Evolutionary conservation across 148 eudicot genomes (phyloP), one percentile per base, ranked within the genome.

Genomic region (Chenopodium berlandieri): DNA sequence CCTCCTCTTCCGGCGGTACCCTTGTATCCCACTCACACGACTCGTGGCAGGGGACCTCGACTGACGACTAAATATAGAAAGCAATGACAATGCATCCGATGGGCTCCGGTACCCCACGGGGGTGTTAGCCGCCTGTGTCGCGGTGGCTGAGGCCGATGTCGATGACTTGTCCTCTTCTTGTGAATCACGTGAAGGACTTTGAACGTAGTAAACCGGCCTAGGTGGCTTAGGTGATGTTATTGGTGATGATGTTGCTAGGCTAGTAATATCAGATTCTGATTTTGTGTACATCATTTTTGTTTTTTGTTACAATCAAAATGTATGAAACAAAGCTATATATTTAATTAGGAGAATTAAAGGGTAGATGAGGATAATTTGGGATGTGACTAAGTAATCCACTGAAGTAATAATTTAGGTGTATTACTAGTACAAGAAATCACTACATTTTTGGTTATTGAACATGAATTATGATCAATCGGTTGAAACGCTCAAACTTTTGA

Each of bases 151-250:
- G 14, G 82, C 82, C 27, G 87, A 73, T 68, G 82, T 73, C 12
- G 87, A 75, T 0, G 90, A 86, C 78, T 89, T 89, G 68, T 86
- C 87, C 69, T 89, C 94, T 63, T 87, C 89, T 80, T 92, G 87
- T 12, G 91, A 90, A 80, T 91, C 88, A 14, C 87, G 82, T 77
- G 91, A 87, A 0, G 91, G 91, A 79, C 91, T 89, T 32, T 89
- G 89, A 2, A 89, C 90, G 84, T 82, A 87, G 90, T 88, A 89
- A 9, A 80, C 70, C 3, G 80, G 75, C 10, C 77, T 85, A 34
- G 75, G n/a, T 4, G 80, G 69, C 60, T 88, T 86, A 0, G 90
- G 87, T 0, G 90, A 78, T 17, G 85, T 78, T 22, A 75, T 40
- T 4, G 84, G 84, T 47, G 89, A 81, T 37, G 90, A 84, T 22